Evolutionary conservation across 139 green algal genomes (phyloP), one percentile per base, ranked within the genome.

Genomic region (Raphidocelis subcapitata): DNA sequence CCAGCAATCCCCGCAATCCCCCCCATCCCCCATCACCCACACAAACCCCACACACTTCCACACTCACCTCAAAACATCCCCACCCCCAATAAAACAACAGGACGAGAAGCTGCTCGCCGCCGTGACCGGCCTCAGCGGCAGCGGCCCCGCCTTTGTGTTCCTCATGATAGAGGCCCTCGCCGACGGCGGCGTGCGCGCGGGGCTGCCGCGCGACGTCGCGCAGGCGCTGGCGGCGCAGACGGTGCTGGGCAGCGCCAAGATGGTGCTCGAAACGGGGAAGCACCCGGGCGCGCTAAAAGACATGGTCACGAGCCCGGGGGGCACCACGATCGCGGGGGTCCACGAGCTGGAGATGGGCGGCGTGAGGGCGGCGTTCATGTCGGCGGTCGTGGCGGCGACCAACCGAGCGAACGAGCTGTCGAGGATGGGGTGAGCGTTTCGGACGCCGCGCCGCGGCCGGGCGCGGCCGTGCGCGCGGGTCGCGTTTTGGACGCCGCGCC

Each of bases 161-260:
- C 71, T 98, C 4, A 82, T 93, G 56, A 98, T 99, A n/a, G 95
- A 99, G 86, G 95, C 94, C 8, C 80, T 99, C 64, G 87, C 94
- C 1, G 95, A 99, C 76, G 94, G 93, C 23, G 95, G 92, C 46
- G 95, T 99, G 21, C 76, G 75, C 20, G 85, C 90, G 70, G 83
- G 95, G 1, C 88, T 99, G 47, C 94, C 95, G 0, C 86, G 95
- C 23, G 88, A 94, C 73, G 88, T 98, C 10, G 85, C 92, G 4
- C 70, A 89, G 54, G 73, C 83, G 3, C 81, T 97, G 63, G 92
- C 91, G 33, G 86, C 90, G 18, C 89, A 95, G 75, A 92, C 86
- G 1, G 91, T 98, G 73, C 81, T 96, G 70, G 95, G 95, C 35
- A 85, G 82, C 2, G 94, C 94, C 46, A 97, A 98, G 85, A 98